These are phyloP conservation scores for Andrographis paniculata DNA, from an alignment of 305 asterid genomes.

Conservation along the genomic window DNA sequence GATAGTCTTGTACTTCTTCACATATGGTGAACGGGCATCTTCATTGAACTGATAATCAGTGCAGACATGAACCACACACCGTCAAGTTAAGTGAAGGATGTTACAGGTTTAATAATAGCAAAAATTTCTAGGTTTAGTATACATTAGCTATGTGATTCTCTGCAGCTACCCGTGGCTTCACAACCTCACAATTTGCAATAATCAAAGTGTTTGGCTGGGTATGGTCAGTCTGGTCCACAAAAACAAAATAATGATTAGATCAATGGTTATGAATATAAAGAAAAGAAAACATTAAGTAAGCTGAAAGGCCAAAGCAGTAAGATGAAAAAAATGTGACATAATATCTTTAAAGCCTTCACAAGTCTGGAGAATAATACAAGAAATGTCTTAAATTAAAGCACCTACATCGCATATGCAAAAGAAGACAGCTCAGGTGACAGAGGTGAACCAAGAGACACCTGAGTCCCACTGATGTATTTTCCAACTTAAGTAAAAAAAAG, in stretches of 20 bases:
- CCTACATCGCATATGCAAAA: no score
- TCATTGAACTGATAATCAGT: slow-evolving; percentile 64
- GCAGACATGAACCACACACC: slow-evolving; percentile 17
- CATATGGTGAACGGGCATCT: slow-evolving; percentile 89
- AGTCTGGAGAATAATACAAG: no score
- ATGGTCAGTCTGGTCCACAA: slow-evolving; percentile 65
- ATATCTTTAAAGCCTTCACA: no score
- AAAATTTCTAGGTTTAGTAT: slow-evolving; percentile 14
- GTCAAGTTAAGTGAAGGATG: slow-evolving; percentile 1
- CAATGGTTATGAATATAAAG: slow-evolving; percentile 7
- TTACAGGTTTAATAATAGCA: no score
- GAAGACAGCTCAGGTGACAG: no score
- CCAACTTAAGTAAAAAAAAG: no score
- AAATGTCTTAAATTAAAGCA: no score
- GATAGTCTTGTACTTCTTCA: slow-evolving; percentile 87
- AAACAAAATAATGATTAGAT: slow-evolving; percentile 16
- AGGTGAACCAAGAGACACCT: no score
- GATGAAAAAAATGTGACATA: slow-evolving; percentile 3
- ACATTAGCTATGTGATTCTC: slow-evolving; percentile 81
- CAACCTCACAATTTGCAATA: slow-evolving; percentile 87
- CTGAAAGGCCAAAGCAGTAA: slow-evolving; percentile 4
- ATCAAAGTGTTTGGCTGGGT: slow-evolving; percentile 92
- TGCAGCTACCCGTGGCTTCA: slow-evolving; percentile 91
- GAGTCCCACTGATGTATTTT: no score
- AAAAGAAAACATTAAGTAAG: slow-evolving; percentile 6